Evolutionary conservation across 2,329 filamentous ascomycete species (phyloP).

Genomic region (Epichloe hybrida): DNA sequence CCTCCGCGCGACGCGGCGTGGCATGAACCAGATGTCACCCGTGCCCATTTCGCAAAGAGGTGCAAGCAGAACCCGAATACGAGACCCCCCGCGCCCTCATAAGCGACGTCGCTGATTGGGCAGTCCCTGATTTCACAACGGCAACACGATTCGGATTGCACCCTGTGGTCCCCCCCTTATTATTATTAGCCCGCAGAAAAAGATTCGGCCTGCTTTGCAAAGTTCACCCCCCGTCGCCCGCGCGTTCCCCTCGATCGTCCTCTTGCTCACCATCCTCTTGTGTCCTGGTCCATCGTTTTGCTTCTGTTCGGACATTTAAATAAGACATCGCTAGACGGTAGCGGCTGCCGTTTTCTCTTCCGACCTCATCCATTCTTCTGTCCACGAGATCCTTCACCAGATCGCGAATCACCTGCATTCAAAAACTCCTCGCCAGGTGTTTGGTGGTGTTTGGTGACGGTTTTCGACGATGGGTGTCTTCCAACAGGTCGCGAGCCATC

Average conservation of each 20-base stretch:
- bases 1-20: no score
- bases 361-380: background rate
- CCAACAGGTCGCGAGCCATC: slow-evolving; percentile 35
- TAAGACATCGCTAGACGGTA: background rate
- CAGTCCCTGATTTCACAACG: background rate
- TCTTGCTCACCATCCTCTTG: background rate
- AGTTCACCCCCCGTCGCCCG: background rate
- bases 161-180: background rate
- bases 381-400: background rate
- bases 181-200: background rate
- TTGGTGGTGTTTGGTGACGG: background rate
- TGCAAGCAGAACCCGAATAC: slow-evolving; percentile 4
- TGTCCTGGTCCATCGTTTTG: background rate
- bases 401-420: background rate
- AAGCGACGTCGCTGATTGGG: slow-evolving; percentile 2
- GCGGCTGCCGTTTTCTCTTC: background rate
- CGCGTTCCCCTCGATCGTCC: background rate
- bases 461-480: slow-evolving; percentile 38
- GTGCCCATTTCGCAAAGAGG: no score
- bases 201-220: background rate
- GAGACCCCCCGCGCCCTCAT: background rate
- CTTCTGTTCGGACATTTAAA: background rate
- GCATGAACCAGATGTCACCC: no score
- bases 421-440: background rate
- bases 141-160: background rate